Conservation (phyloP, 176 grass and related monocot species). For the Ampelocalamus luodianensis region DNA sequence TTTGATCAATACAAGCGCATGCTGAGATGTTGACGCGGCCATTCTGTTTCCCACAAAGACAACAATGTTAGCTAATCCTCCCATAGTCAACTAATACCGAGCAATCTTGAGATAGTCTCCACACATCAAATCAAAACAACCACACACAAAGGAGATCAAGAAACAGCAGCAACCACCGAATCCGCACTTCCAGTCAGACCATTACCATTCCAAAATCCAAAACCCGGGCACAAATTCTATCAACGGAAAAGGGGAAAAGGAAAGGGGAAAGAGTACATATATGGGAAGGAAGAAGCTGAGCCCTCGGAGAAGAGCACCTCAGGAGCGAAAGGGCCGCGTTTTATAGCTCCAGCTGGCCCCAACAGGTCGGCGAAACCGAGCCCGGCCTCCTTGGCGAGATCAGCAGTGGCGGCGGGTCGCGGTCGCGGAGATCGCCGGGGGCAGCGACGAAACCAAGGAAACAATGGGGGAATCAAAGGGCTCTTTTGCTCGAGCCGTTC, state of each 20-base stretch:
- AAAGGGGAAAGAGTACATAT: constrained; percentile 10
- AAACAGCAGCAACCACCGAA: background rate
- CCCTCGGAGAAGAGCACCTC: constrained; percentile 5
- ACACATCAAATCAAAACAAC: background rate
- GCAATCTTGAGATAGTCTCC: background rate
- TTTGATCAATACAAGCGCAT: constrained; percentile 46
- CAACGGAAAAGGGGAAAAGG: background rate
- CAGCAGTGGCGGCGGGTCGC: constrained; percentile 33
- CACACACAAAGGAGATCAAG: background rate
- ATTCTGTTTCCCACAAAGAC: constrained; percentile 43
- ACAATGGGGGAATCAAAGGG: background rate
- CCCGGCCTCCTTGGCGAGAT: constrained; percentile 2
- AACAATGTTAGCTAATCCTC: constrained; percentile 12
- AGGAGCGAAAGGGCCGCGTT: background rate
- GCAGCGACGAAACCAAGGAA: constrained; percentile 47
- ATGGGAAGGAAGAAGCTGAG: constrained; percentile 10
- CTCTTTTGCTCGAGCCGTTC: constrained; percentile 1
- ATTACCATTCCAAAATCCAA: background rate
- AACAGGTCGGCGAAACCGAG: background rate
- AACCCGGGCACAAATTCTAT: background rate
- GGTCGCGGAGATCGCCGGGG: constrained; percentile 47
- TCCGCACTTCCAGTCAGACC: background rate
- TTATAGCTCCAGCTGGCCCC: background rate
- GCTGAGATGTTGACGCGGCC: constrained; percentile 54
- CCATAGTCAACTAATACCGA: background rate